Base-by-base conservation (phyloP, 1,284 basidiomycete genomes). In the Cystobasidium sp. region DNA sequence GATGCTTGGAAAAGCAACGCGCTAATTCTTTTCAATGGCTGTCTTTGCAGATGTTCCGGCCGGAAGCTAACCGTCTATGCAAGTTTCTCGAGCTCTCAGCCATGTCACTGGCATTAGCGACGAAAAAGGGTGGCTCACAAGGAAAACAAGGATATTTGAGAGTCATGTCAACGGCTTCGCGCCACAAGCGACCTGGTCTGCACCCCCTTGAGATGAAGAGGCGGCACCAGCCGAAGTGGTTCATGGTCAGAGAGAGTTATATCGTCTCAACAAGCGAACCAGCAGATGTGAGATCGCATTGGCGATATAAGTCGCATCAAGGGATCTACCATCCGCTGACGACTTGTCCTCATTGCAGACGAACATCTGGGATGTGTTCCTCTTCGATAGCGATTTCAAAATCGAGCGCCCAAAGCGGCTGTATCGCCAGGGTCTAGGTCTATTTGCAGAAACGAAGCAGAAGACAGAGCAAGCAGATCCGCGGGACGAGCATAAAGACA, bases 1-100 rank as follows among this genome's bases (percentile, higher is more conserved):
- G n/a, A n/a, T n/a, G n/a, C n/a, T n/a, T n/a, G n/a, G n/a, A n/a
- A n/a, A n/a, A n/a, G n/a, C n/a, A n/a, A n/a, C n/a, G n/a, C n/a
- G n/a, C n/a, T n/a, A n/a, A n/a, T n/a, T n/a, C n/a, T n/a, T n/a
- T n/a, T n/a, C n/a, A n/a, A n/a, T n/a, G n/a, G n/a, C n/a, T n/a
- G n/a, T n/a, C n/a, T n/a, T n/a, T n/a, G n/a, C n/a, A n/a, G 92
- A 97, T 98, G 92, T 98, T 98, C 84, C 92, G 94, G 79, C 93
- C 96, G 0, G 90, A 94, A 56, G 89, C 93, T 0, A 99, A 98
- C 80, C 89, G 95, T 31, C 84, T 99, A 0, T 91, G 92, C 75
- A 90, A 90, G n/a, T 99, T 99, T 83, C 88, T 99, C 70, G 97
- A 99, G 82, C 87, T 99, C 61, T 95, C 93, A 61, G 90, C 94